Percentiles rank a stretch among this genome's conserved stretches.
phyloP scores from a whole-genome alignment of 306 rosid genomes.

The Rubus parviflorus region DNA sequence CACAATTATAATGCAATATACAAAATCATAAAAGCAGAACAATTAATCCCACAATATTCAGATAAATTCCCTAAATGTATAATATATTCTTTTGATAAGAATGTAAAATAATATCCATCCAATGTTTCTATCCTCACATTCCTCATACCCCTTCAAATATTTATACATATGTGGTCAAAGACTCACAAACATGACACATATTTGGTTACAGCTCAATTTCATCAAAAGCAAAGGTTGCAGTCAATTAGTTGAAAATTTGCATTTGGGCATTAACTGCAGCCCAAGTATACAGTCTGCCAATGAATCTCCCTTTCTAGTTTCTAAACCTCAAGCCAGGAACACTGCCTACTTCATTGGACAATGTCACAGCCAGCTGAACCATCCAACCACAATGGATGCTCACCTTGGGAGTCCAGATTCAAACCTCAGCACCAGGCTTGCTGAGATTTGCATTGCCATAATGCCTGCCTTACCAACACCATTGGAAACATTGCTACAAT shows the following conservation, averaged over 20 bases:
- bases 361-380: not conserved
- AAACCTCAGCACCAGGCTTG: not conserved
- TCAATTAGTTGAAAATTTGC: not conserved
- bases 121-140: not conserved
- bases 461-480: too few relatives aligned
- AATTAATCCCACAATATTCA: not conserved
- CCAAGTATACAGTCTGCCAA: not conserved
- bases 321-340: not conserved
- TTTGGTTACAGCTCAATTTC: not conserved
- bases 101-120: not conserved
- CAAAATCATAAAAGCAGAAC: not conserved
- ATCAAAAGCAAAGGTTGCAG: not conserved
- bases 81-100: not conserved
- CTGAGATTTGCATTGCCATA: too few relatives aligned
- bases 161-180: not conserved
- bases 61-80: not conserved
- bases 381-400: not conserved
- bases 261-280: not conserved
- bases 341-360: not conserved
- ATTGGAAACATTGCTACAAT: not conserved
- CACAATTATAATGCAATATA: not conserved
- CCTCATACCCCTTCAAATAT: not conserved
- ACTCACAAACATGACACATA: not conserved
- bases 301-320: not conserved
- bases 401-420: not conserved